These are phyloP conservation scores for Paraglomus brasilianum DNA, from an alignment of 192 early-diverging fungal genomes.

Conservation along the genomic window DNA sequence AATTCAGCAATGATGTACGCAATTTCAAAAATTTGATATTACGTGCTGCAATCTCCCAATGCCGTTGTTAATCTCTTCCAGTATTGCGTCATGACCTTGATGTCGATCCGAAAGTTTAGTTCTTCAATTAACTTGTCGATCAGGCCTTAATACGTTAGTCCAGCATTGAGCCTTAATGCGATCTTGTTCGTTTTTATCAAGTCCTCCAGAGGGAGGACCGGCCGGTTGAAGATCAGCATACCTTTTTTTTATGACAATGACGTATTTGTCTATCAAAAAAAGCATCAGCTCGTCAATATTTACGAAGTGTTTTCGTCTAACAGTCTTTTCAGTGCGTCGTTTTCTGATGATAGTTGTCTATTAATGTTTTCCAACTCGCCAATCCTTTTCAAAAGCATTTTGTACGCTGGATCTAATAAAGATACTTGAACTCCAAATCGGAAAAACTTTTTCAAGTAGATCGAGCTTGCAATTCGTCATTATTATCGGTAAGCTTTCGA, in stretches of 20 bases:
- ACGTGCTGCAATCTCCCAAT: slow-evolving; percentile 16
- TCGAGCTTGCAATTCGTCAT: neutral
- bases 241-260: too few relatives aligned
- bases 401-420: neutral
- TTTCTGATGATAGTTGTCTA: slow-evolving; percentile 5
- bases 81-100: slow-evolving; percentile 2
- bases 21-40: too few relatives aligned
- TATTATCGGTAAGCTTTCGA: slow-evolving; percentile 12
- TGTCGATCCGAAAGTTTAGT: neutral
- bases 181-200: too few relatives aligned
- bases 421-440: slow-evolving; percentile 16
- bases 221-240: too few relatives aligned
- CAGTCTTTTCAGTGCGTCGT: slow-evolving; percentile 5
- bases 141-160: too few relatives aligned
- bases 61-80: slow-evolving; percentile 3
- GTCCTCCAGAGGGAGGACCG: too few relatives aligned
- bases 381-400: slow-evolving; percentile 9
- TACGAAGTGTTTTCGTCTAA: too few relatives aligned
- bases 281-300: too few relatives aligned
- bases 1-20: too few relatives aligned
- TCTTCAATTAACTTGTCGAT: neutral
- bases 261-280: too few relatives aligned
- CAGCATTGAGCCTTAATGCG: too few relatives aligned
- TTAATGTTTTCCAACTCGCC: slow-evolving; percentile 1
- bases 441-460: slow-evolving; percentile 16